These are phyloP conservation scores for Rhynchosporium graminicola DNA, from an alignment of 2,329 filamentous ascomycete genomes.

Conservation along the genomic window DNA sequence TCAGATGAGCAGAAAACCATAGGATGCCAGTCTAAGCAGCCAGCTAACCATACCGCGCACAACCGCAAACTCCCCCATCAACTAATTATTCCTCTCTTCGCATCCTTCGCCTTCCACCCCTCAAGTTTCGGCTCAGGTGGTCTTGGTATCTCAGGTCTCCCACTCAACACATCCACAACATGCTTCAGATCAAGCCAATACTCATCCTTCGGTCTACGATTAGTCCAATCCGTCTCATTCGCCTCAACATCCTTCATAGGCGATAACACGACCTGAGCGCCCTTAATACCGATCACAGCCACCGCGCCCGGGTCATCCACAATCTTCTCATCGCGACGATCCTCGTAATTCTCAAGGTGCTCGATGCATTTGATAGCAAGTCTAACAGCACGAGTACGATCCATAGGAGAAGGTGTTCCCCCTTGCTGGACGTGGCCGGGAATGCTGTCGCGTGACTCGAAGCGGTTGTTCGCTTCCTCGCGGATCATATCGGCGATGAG, in stretches of 20 bases:
- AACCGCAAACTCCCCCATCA: background rate
- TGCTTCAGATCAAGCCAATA: constrained; percentile 83
- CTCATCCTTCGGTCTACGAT: constrained; percentile 78
- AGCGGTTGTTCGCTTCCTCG: constrained; percentile 86
- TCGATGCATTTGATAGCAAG: constrained; percentile 94
- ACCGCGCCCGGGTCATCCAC: constrained; percentile 72
- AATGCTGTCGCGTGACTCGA: constrained; percentile 88
- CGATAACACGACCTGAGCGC: constrained; percentile 85
- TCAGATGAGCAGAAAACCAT: background rate
- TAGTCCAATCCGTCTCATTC: constrained; percentile 89
- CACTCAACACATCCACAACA: constrained; percentile 82
- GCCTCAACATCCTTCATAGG: constrained; percentile 79
- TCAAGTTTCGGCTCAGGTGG: constrained; percentile 51
- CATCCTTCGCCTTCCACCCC: constrained; percentile 60
- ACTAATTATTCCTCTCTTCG: constrained; percentile 52
- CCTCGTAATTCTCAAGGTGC: constrained; percentile 79
- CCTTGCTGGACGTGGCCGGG: constrained; percentile 95
- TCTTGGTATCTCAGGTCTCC: constrained; percentile 54
- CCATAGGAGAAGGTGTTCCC: constrained; percentile 91
- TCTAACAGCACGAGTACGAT: constrained; percentile 86
- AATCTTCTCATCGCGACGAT: constrained; percentile 66
- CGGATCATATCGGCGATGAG: constrained; percentile 95
- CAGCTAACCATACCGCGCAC: background rate
- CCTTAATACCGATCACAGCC: constrained; percentile 88
- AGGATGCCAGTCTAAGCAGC: background rate